These are phyloP conservation scores for Solanum pinnatisectum DNA, from an alignment of 257 asterid genomes.

Conservation along the genomic window DNA sequence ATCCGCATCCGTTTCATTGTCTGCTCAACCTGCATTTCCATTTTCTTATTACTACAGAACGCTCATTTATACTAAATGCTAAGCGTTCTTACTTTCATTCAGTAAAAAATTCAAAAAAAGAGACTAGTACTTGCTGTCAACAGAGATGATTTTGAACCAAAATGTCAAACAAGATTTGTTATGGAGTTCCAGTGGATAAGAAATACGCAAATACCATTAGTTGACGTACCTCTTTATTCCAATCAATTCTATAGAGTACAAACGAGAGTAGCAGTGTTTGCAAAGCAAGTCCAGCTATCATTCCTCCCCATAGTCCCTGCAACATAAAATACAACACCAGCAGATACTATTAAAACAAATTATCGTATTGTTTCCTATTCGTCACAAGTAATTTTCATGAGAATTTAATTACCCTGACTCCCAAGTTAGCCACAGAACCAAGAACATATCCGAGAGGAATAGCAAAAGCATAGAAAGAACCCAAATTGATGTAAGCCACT, in stretches of 20 bases:
- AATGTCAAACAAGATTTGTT: not conserved
- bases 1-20: constrained; percentile 45
- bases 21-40: constrained; percentile 39
- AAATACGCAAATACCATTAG: not conserved
- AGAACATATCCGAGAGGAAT: constrained; percentile 58
- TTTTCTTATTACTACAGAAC: not conserved
- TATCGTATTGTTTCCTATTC: not conserved
- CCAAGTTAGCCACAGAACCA: constrained; percentile 46
- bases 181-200: not conserved
- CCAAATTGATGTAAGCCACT: constrained; percentile 75
- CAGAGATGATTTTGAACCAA: not conserved
- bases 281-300: constrained; percentile 58
- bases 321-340: not conserved
- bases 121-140: not conserved
- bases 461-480: constrained; percentile 52
- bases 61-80: not conserved
- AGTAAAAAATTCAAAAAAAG: no score
- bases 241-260: constrained; percentile 51
- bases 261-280: constrained; percentile 46
- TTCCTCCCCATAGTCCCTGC: constrained; percentile 81
- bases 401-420: constrained; percentile 31
- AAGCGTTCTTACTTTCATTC: not conserved
- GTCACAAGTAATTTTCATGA: not conserved
- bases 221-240: constrained; percentile 51
- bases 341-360: not conserved